phyloP scores from a whole-genome alignment of 2,329 filamentous ascomycete species.

The Monilinia laxa region DNA sequence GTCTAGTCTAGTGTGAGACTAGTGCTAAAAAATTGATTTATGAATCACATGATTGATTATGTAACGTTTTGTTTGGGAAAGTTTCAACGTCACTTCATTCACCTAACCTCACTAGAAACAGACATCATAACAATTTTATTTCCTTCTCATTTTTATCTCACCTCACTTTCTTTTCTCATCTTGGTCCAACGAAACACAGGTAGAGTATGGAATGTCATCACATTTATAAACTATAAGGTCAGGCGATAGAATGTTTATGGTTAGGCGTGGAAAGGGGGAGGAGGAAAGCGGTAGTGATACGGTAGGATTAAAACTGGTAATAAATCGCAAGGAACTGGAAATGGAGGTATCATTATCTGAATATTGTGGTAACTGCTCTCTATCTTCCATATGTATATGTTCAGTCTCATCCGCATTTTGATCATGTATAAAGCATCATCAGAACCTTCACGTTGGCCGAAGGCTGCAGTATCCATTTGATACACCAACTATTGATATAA shows the following conservation, averaged over 20 bases:
- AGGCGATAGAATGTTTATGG: background rate
- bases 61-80: background rate
- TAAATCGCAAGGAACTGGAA: background rate
- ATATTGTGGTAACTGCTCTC: background rate
- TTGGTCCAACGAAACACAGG: background rate
- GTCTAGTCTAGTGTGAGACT: slow-evolving; percentile 1
- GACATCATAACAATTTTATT: background rate
- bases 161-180: background rate
- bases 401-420: background rate
- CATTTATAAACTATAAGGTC: background rate
- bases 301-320: background rate
- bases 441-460: background rate
- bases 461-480: background rate
- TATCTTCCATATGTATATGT: background rate
- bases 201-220: background rate
- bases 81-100: slow-evolving; percentile 3
- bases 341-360: background rate
- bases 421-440: background rate
- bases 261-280: background rate
- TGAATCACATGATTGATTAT: background rate
- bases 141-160: background rate
- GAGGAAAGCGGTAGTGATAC: background rate
- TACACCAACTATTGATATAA: background rate
- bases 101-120: background rate
- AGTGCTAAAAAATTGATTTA: background rate